Base-by-base conservation (phyloP, 257 asterid species). In the Ocimum tenuiflorum region DNA sequence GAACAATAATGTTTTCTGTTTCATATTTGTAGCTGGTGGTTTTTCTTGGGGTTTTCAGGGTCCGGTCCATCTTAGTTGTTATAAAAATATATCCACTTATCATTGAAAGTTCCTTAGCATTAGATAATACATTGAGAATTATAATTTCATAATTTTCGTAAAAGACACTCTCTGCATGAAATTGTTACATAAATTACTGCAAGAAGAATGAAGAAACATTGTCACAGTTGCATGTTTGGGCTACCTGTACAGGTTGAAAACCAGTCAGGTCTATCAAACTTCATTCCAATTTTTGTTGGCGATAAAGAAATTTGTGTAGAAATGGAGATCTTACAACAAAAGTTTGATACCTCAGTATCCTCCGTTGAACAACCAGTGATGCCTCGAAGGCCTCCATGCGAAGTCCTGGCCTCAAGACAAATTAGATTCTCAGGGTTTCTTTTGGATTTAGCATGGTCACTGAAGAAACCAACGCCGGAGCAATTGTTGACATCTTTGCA, bases 241-340 rank as follows among this genome's bases (percentile, higher is more conserved):
- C 70, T 73, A n/a, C 56, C 52, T 63, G 53, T 78, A 79, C 82
- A 92, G 97, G 95, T 92, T 36, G 99, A 94, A 78, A 94, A 94
- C 75, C 88, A 88, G 73, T 94, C 86, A 27, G 99, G 99, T 12
- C 57, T 94, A 72, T 90, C 99, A 51, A 94, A 94, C 79, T 94
- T 94, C 79, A 79, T 94, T 65, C 99, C 99, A 6, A 77, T 94
- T 58, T 89, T 94, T 22, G 65, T 94, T 6, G 91, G 85, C n/a
- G 88, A 90, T 69, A 75, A 77, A 79, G 94, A 86, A 75, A 82
- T 82, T 24, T 90, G 97, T 68, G 81, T 78, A 46, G 99, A 94
- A 77, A 83, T 90, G 91, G 77, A 76, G 65, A 70, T 39, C 51
- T 70, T 94, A 75, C 90, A 81, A 72, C 87, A 63, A 67, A 79